Conservation (phyloP, 2,329 filamentous ascomycete genomes). For the Fusarium compactum region DNA sequence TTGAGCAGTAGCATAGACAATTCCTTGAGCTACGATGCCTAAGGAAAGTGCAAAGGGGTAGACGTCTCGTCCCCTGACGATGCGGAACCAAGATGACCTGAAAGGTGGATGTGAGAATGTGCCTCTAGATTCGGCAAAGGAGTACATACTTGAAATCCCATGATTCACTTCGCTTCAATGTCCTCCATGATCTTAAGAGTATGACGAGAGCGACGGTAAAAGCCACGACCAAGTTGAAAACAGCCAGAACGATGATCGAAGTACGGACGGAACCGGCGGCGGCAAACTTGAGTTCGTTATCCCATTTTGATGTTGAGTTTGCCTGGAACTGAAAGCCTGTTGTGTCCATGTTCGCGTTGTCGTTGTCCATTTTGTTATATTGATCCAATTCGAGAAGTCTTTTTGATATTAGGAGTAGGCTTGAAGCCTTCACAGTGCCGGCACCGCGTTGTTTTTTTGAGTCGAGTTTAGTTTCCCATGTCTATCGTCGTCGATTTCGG, state of each 20-base stretch:
- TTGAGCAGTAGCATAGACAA: constrained; percentile 68
- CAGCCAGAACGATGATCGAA: constrained; percentile 70
- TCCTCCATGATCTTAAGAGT: constrained; percentile 66
- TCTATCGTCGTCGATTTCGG: constrained; percentile 18
- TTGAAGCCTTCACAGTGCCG: constrained; percentile 44
- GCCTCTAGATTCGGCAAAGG: background rate
- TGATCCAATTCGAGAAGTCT: constrained; percentile 23
- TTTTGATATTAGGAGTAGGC: constrained; percentile 29
- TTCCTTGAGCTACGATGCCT: constrained; percentile 69
- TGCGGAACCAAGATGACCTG: constrained; percentile 56
- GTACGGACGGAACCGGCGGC: constrained; percentile 69
- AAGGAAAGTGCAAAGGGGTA: constrained; percentile 69
- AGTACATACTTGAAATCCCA: constrained; percentile 58
- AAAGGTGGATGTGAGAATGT: constrained; percentile 22
- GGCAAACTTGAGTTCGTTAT: constrained; percentile 65
- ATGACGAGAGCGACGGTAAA: constrained; percentile 68
- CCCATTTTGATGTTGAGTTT: constrained; percentile 61
- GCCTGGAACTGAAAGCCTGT: constrained; percentile 50
- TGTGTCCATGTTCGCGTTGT: constrained; percentile 29
- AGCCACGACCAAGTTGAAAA: constrained; percentile 71
- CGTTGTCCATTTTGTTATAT: constrained; percentile 21
- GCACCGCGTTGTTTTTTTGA: constrained; percentile 41
- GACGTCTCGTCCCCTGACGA: constrained; percentile 61
- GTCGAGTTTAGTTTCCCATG: constrained; percentile 38
- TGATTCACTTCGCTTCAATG: constrained; percentile 56